Conservation (phyloP, 1,284 basidiomycete genomes). For the Lentinus polychrous region DNA sequence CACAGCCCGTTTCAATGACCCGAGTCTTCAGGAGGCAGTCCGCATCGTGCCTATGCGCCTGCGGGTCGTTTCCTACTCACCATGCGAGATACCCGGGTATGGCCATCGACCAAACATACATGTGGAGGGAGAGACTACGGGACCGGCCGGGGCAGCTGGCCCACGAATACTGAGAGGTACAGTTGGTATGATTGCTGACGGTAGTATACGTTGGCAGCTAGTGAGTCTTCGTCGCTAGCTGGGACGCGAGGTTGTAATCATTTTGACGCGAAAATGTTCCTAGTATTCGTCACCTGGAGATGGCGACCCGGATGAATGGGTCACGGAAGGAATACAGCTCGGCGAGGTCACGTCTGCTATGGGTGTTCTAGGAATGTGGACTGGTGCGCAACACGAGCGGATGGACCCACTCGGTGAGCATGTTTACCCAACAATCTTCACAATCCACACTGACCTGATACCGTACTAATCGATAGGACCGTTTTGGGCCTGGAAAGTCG, state of each 20-base stretch:
- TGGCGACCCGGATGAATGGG: constrained; percentile 35
- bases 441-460: no score
- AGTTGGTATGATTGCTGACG: constrained; percentile 44
- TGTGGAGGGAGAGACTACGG: constrained; percentile 37
- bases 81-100: constrained; percentile 27
- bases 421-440: no score
- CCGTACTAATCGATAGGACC: constrained; percentile 29
- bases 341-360: constrained; percentile 44
- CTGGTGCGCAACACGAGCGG: constrained; percentile 42
- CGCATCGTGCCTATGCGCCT: constrained; percentile 48
- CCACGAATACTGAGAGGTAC: constrained; percentile 33
- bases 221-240: constrained; percentile 25
- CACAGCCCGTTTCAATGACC: constrained; percentile 19
- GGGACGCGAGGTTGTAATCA: background rate
- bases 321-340: constrained; percentile 48
- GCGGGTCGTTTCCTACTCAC: constrained; percentile 36
- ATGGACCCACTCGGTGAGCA: constrained; percentile 41
- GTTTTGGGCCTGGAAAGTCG: constrained; percentile 52
- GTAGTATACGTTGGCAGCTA: constrained; percentile 46
- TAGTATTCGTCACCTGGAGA: constrained; percentile 17
- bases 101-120: constrained; percentile 42
- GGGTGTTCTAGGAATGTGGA: constrained; percentile 56
- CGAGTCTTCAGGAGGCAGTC: constrained; percentile 37
- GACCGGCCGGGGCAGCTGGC: constrained; percentile 27
- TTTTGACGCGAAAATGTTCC: background rate